Base-by-base conservation (phyloP, 768 basidiomycete species). In the Xerocomellus intermedius region DNA sequence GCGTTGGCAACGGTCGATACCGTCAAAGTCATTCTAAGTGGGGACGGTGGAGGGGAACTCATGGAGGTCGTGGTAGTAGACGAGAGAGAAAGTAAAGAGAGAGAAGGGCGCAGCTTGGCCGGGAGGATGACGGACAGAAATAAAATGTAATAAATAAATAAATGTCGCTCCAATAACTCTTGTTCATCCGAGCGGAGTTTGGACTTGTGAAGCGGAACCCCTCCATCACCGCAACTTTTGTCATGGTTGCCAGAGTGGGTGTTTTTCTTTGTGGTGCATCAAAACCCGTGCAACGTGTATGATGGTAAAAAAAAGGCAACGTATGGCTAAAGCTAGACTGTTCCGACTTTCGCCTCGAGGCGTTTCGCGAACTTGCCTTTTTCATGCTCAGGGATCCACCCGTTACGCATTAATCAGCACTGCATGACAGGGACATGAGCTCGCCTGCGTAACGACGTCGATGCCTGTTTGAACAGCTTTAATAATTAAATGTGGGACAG, bases 1-100 rank as follows among this genome's bases (percentile, higher is more conserved):
- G 82, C 74, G 56, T 79, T 82, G 42, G 83, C 77, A 37, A 87
- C 79, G 55, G 70, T 65, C 3, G 66, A 62, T 2, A 70, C 51
- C 3, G 69, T 57, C 46, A 73, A 32, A 0, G 64, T 48, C 50
- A 63, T 55, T 54, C 59, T 58, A 2, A 61, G 60, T 28, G 64
- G 67, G 8, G 67, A 61, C 6, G 61, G 59, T 0, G 63, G 63
- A 10, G 67, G 60, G 8, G 65, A 56, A 14, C 12, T 48, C 64
- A 67, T 72, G 2, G 16, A 24, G 21, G 2, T 21, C 12, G 19
- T 39, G 26, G 24, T 32, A 6, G 48, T 42, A 24, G 52, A 37
- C 2, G n/a, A 33, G 22, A 41, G 21, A 21, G 24, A 21, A 12
- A 0, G 26, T 3, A 21, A 43, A 45, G 12, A 19, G 21, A 22